Evolutionary conservation across 495 filamentous ascomycete genomes (phyloP), one percentile per base, ranked within the genome.

Genomic region (Tuber aestivum): DNA sequence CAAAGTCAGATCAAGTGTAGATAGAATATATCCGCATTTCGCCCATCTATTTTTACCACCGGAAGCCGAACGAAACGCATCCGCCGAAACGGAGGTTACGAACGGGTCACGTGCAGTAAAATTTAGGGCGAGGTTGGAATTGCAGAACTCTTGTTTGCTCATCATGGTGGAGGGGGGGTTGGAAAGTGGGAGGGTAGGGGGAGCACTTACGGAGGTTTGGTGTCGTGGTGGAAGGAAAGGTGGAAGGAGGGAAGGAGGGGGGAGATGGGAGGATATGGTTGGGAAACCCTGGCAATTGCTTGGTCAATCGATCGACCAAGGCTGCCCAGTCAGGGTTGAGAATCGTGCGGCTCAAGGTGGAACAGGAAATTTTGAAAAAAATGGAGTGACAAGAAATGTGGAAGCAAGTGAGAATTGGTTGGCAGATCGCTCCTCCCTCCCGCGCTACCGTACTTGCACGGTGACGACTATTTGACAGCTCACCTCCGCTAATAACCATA

Each of bases 91-190:
- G n/a, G 56, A 65, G 56, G 56, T 65, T 65, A 65, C 32, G 56
- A 65, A 32, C 27, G 56, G 56, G 12, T 65, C n/a, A 18, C 56
- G 27, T 65, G 56, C 2, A 27, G n/a, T n/a, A 3, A 65, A 65
- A 65, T 65, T 65, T 12, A 65, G n/a, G 56, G 56, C 56, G 56
- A 65, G 56, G 56, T 65, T 65, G 56, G 56, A 32, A 65, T 65
- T 65, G 56, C 56, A 65, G 56, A 65, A 65, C 14, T 65, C 56
- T 65, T 32, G 56, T 65, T 65, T 65, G 56, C 56, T 65, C 56
- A 65, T 65, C 56, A 65, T 65, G 56, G 10, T 32, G 56, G 27
- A n/a, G 23, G 32, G n/a, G 7, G 6, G 48, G 14, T 44, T 18
- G 21, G 48, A 3, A 9, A 23, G 23, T 6, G 10, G 23, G 48